These are phyloP conservation scores for Cytospora chrysosperma DNA, from an alignment of 2,329 filamentous ascomycete species.

Conservation along the genomic window DNA sequence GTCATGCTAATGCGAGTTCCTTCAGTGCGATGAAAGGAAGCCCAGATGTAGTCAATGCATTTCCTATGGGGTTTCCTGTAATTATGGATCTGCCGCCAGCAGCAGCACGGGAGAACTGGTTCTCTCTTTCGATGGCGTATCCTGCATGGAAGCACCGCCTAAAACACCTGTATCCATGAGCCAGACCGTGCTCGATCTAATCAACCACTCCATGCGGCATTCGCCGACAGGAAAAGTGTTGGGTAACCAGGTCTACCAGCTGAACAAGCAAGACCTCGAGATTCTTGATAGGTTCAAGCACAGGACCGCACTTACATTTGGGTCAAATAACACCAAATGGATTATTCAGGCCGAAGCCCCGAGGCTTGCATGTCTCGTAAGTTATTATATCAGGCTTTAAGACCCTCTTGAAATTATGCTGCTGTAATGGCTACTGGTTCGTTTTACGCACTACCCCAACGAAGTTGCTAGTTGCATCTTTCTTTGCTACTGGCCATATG, in stretches of 20 bases:
- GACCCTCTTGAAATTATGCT: too few species aligned
- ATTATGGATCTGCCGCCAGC: constrained; percentile 37
- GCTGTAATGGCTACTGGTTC: neutral
- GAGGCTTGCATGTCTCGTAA: constrained; percentile 41
- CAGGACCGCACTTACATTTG: constrained; percentile 43
- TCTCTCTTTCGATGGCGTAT: constrained; percentile 31
- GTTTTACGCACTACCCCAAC: neutral
- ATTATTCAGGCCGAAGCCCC: constrained; percentile 39
- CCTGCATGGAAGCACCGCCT: constrained; percentile 25
- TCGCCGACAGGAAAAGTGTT: constrained; percentile 15
- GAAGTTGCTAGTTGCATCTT: neutral
- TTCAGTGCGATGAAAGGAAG: constrained; percentile 53
- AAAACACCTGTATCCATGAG: constrained; percentile 25
- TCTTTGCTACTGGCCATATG: too few species aligned
- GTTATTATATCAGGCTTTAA: constrained; percentile 17
- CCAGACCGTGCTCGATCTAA: constrained; percentile 24
- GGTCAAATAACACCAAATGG: constrained; percentile 31
- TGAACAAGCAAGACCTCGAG: constrained; percentile 35
- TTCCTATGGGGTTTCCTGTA: constrained; percentile 47
- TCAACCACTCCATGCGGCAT: constrained; percentile 27
- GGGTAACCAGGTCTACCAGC: constrained; percentile 33
- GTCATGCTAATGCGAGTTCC: constrained; percentile 11
- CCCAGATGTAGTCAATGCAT: constrained; percentile 50
- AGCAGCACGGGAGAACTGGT: constrained; percentile 32
- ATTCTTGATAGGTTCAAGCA: constrained; percentile 43